A percentile compares a stretch with the other conserved stretches of the same genome.
These are phyloP conservation scores for Trametes maxima DNA, from an alignment of 768 basidiomycete genomes.

Conservation along the genomic window DNA sequence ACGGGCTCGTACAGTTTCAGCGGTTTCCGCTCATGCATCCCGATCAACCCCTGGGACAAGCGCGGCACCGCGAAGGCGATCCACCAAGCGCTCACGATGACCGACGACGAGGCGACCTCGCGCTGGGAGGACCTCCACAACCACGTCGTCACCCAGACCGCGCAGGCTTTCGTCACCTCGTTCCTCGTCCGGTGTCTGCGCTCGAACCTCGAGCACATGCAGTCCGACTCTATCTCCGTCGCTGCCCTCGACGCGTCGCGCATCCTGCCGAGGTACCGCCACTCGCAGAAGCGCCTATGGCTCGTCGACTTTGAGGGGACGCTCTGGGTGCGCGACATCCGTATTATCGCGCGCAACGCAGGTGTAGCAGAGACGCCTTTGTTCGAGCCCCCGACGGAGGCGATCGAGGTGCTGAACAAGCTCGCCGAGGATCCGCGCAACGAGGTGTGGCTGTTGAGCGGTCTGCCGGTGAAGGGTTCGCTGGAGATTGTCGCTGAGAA, in stretches of 20 bases:
- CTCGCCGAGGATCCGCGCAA: constrained; percentile 68
- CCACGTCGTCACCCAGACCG: constrained; percentile 85
- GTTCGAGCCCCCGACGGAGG: constrained; percentile 43
- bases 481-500: constrained; percentile 63
- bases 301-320: constrained; percentile 81
- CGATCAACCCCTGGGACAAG: constrained; percentile 85
- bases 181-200: constrained; percentile 79
- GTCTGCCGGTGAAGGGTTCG: constrained; percentile 62
- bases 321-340: constrained; percentile 67
- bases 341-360: constrained; percentile 21
- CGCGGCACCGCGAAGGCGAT: constrained; percentile 86
- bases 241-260: constrained; percentile 46
- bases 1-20: constrained; percentile 86
- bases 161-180: constrained; percentile 78
- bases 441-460: constrained; percentile 83
- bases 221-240: constrained; percentile 39
- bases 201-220: constrained; percentile 68
- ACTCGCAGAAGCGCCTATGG: constrained; percentile 64
- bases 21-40: constrained; percentile 85
- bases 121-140: constrained; percentile 88
- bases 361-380: constrained; percentile 13
- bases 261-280: constrained; percentile 69
- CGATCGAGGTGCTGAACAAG: constrained; percentile 52
- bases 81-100: constrained; percentile 76
- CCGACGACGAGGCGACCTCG: constrained; percentile 65